phyloP scores from a whole-genome alignment of 202 grass and related monocot species.

The Panicum hallii region DNA sequence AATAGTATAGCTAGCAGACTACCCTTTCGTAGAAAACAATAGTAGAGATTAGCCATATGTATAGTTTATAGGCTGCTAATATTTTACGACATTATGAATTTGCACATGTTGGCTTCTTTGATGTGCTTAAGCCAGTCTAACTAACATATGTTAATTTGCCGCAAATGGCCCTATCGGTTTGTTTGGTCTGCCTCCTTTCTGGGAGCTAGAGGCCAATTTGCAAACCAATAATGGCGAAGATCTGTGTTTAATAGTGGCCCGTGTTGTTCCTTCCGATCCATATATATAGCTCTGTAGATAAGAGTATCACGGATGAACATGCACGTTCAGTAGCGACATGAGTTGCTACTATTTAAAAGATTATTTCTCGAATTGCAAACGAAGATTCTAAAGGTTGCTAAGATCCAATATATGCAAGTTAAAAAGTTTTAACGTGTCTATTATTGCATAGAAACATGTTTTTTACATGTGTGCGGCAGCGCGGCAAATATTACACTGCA shows the following conservation, averaged over 20 bases:
- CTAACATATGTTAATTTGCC: slow-evolving; percentile 20
- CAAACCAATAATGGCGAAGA: neutral
- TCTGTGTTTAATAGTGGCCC: neutral
- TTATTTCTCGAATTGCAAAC: neutral
- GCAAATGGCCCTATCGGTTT: neutral
- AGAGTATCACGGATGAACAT: neutral
- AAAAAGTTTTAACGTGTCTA: neutral
- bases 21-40: neutral
- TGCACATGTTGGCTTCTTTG: slow-evolving; percentile 15
- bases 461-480: neutral
- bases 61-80: neutral
- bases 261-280: neutral
- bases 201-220: slow-evolving; percentile 18
- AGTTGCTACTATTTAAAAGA: neutral
- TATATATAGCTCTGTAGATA: neutral
- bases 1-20: neutral
- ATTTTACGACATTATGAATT: slow-evolving; percentile 20
- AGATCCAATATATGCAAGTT: neutral
- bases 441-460: neutral
- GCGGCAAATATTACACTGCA: neutral
- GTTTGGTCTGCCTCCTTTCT: neutral
- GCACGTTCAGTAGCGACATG: neutral
- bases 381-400: neutral
- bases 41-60: neutral
- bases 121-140: slow-evolving; percentile 3